Conservation (phyloP, 192 early-diverging fungal species). For the Gigaspora rosea region DNA sequence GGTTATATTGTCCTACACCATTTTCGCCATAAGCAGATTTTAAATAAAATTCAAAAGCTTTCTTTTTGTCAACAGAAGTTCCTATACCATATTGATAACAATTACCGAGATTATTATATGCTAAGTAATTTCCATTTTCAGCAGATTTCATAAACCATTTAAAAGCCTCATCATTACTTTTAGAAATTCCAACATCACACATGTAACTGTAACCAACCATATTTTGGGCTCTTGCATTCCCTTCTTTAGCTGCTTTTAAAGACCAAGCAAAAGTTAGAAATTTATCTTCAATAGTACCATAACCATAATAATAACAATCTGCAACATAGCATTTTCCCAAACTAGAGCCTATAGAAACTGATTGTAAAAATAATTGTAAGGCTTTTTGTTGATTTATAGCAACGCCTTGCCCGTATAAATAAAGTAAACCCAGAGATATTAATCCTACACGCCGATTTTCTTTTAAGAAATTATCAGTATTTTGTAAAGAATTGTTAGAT, state of each 20-base stretch:
- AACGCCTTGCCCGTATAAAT: background rate
- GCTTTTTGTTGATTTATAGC: background rate
- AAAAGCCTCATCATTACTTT: conserved; percentile 66
- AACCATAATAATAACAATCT: conserved; percentile 61
- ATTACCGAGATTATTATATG: conserved; percentile 59
- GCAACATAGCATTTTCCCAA: conserved; percentile 59
- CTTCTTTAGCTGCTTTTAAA: conserved; percentile 57
- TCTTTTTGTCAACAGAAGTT: conserved; percentile 44
- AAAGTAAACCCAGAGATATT: background rate
- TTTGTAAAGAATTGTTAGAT: background rate
- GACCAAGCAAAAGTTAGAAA: conserved; percentile 60
- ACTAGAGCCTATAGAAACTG: conserved; percentile 55
- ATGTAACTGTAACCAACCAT: conserved; percentile 80
- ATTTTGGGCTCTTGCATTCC: conserved; percentile 56
- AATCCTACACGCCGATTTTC: background rate
- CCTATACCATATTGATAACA: conserved; percentile 64
- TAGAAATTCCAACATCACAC: conserved; percentile 66
- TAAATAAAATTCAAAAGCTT: conserved; percentile 63
- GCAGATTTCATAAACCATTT: conserved; percentile 56
- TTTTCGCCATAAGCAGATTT: background rate
- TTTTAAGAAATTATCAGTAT: background rate
- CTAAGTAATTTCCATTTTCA: conserved; percentile 55
- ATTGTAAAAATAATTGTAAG: conserved; percentile 18
- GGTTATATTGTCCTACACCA: conserved; percentile 65
- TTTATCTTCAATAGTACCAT: conserved; percentile 52